These are phyloP conservation scores for Kwoniella heveanensis DNA, from an alignment of 768 basidiomycete genomes.

Conservation along the genomic window DNA sequence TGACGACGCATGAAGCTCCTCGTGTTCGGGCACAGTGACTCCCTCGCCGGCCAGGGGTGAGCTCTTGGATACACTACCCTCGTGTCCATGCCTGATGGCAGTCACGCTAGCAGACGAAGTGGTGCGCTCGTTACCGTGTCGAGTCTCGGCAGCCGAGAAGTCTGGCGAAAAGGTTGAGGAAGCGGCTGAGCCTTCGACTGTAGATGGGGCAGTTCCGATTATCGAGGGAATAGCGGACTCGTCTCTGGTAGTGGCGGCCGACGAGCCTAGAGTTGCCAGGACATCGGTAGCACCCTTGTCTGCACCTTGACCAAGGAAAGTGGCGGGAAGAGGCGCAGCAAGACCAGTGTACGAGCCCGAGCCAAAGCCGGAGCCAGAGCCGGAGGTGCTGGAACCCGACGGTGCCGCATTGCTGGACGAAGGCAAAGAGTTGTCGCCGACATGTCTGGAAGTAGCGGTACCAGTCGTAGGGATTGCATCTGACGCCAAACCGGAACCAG, in stretches of 20 bases:
- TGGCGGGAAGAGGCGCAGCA: conserved; percentile 38
- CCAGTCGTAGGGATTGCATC: not conserved
- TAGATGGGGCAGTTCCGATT: not conserved
- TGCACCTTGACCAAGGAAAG: conserved; percentile 33
- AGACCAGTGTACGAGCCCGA: conserved; percentile 15
- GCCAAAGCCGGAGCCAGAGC: conserved; percentile 3
- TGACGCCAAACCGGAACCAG: not conserved
- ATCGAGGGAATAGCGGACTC: not conserved
- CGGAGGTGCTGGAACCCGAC: not conserved
- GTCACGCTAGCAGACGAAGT: conserved; percentile 39
- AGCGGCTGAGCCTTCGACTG: not conserved
- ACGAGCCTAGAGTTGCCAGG: conserved; percentile 23
- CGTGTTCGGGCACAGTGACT: conserved; percentile 4
- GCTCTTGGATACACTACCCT: conserved; percentile 23
- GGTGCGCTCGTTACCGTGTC: conserved; percentile 37
- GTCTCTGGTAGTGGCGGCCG: not conserved
- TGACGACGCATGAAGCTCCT: conserved; percentile 8
- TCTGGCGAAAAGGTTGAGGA: conserved; percentile 11
- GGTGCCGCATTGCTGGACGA: not conserved
- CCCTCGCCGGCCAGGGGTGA: conserved; percentile 15
- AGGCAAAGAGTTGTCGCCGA: not conserved
- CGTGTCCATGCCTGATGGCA: conserved; percentile 46
- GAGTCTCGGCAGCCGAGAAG: conserved; percentile 21
- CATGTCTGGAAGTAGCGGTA: not conserved
- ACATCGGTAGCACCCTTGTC: conserved; percentile 45